Evolutionary conservation across 345 rosid genomes (phyloP).

Genomic region (Ailanthus altissimus): DNA sequence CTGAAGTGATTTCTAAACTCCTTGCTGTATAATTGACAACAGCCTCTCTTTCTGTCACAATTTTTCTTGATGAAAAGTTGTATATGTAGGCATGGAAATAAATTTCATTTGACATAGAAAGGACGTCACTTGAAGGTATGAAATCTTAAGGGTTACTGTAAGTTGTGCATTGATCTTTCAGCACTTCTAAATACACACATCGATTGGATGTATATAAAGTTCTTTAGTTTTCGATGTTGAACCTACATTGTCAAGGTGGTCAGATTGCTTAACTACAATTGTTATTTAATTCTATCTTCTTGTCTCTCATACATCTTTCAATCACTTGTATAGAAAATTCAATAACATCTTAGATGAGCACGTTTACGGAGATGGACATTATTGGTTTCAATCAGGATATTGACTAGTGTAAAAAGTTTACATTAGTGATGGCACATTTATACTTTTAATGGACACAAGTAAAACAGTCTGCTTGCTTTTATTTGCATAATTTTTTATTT

Average conservation of each 20-base stretch:
- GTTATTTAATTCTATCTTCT: neutral
- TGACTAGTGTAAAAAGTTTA: neutral
- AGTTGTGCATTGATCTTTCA: neutral
- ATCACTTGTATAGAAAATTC: neutral
- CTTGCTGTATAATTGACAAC: neutral
- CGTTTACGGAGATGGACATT: neutral
- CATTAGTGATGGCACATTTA: neutral
- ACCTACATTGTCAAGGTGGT: neutral
- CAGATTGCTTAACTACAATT: neutral
- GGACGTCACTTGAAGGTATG: neutral
- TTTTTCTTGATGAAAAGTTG: neutral
- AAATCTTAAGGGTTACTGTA: neutral
- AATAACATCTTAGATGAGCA: neutral
- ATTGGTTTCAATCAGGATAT: neutral
- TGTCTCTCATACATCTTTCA: neutral
- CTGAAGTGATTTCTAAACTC: neutral
- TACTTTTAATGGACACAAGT: neutral
- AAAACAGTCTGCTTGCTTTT: slow-evolving; percentile 2
- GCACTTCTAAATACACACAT: neutral
- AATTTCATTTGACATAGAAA: neutral
- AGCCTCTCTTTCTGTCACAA: neutral
- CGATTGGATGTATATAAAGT: neutral
- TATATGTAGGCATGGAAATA: too few species aligned
- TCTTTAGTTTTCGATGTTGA: neutral
- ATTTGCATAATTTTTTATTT: slow-evolving; percentile 13